Base-by-base conservation (phyloP, 768 basidiomycete genomes). In the Hericium erinaceus region DNA sequence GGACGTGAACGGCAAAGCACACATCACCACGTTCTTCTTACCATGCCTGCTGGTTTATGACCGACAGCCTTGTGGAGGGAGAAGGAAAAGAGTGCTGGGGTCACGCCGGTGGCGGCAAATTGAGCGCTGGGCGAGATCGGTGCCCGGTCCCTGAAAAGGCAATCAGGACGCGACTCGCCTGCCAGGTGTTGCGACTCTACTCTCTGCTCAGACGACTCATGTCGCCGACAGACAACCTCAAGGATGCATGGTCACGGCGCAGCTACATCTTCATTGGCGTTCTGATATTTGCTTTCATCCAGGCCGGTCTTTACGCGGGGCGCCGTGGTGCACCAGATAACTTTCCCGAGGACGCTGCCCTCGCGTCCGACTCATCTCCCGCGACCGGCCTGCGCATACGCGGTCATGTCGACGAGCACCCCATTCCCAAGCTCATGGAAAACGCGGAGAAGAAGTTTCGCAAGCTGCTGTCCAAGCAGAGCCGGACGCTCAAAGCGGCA, bases 351-450 rank as follows among this genome's bases (percentile, higher is more conserved):
- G 64, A 63, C 56, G 57, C 66, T 1, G 48, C 67, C 20, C 65
- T 59, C 16, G 53, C 64, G 10, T 61, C 63, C 18, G 62, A 52
- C 13, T 66, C 69, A 57, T 50, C 69, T 39, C 58, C 64, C 33
- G 66, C 70, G 37, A 26, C 54, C 1, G 40, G 50, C 20, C 50
- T 60, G 13, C 56, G 60, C 40, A 48, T 64, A 7, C 58, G 61
- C 12, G 64, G 66, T 0, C 55, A 52, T 8, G 60, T 73, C 52
- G 58, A 63, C n/a, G 68, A 72, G 15, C 92, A 99, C 68, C 95
- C 95, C 6, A 97, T 98, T 61, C 77, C 92, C 0, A 76, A 73
- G 39, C 81, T 98, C 62, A 89, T 98, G 79, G 80, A 81, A 11
- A 83, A 91, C 2, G 97, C 93, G 1, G 91, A 92, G 68, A 68